Base-by-base conservation (phyloP, 768 basidiomycete genomes). In the Tulasnella sp. region DNA sequence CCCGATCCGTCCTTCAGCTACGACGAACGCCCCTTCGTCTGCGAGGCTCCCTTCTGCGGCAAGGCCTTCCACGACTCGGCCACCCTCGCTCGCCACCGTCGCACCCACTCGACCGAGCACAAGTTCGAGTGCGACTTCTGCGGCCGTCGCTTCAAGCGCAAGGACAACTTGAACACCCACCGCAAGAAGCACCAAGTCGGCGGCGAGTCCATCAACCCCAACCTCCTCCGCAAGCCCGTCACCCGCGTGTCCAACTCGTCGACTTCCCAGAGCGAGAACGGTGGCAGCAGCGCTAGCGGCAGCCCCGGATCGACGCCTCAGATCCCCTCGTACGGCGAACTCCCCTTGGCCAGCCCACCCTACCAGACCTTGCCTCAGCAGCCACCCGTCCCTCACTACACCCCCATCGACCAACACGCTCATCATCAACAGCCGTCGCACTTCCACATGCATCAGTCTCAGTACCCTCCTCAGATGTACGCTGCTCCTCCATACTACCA, bases 11-110 rank as follows among this genome's bases (percentile, higher is more conserved):
- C 15, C 35, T 23, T 51, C 42, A 74, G 73, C 42, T 77, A 77
- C 70, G 76, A 77, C 42, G 79, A 80, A 48, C 79, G 79, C 37
- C 79, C 79, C 20, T 80, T 80, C 73, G 46, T 70, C 51, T 80
- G 79, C 72, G 79, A 80, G 18, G 44, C 70, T 44, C 79, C 77
- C 70, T 80, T 70, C 46, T 80, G 79, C 70, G 89, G 88, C 72
- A 94, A 93, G 86, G 93, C 92, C 0, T 97, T 96, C 85, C 90
- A 93, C 71, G 95, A 97, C 83, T 96, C 95, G 3, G 94, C 94
- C 82, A 93, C 92, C 85, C 88, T 97, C 71, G 95, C 95, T 72
- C 90, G 95, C 79, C 95, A 97, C 86, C 90, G 95, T 74, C 89
- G 95, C 81, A 95, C 93, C 32, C 94, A 93, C 82, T 70, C 69